Base-by-base conservation (phyloP, 2,329 filamentous ascomycete species). In the Waltergamsia citrina region DNA sequence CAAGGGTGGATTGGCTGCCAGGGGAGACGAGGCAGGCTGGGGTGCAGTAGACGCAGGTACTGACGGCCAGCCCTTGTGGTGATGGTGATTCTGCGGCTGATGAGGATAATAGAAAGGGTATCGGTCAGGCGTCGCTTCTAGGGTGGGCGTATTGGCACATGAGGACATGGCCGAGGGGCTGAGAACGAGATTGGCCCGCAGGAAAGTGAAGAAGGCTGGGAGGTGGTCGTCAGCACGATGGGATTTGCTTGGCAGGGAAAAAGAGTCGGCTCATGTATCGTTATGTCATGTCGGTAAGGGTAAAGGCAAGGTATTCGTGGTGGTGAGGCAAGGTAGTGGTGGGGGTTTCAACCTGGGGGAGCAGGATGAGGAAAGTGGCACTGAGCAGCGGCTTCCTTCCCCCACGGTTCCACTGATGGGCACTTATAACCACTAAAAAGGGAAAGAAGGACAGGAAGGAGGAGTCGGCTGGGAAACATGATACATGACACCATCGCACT, bases 171-270 rank as follows among this genome's bases (percentile, higher is more conserved):
- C 62, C 41, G 67, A 77, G 29, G 65, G 63, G 33, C 67, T 69
- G 38, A 90, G 76, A 46, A 80, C 78, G 36, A 92, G 72, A 51
- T 92, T 92, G 42, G 82, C 82, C 45, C 83, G 78, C 12, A 92
- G 69, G 46, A 85, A 90, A 36, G 78, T 81, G 58, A 92, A 81
- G 64, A 92, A 92, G 18, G 84, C 85, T 92, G 56, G 39, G 5
- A 25, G 18, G n/a, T n/a, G n/a, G n/a, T n/a, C n/a, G n/a, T n/a
- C n/a, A n/a, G n/a, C n/a, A n/a, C n/a, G n/a, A n/a, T n/a, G n/a
- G n/a, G n/a, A n/a, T n/a, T n/a, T n/a, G n/a, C n/a, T n/a, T n/a
- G n/a, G n/a, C n/a, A n/a, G n/a, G n/a, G n/a, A n/a, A n/a, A n/a
- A n/a, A n/a, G n/a, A n/a, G n/a, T n/a, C n/a, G n/a, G n/a, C n/a